Percentiles rank a stretch among this genome's conserved stretches.
phyloP scores from a whole-genome alignment of 768 basidiomycete species.

The Boletus sp. region DNA sequence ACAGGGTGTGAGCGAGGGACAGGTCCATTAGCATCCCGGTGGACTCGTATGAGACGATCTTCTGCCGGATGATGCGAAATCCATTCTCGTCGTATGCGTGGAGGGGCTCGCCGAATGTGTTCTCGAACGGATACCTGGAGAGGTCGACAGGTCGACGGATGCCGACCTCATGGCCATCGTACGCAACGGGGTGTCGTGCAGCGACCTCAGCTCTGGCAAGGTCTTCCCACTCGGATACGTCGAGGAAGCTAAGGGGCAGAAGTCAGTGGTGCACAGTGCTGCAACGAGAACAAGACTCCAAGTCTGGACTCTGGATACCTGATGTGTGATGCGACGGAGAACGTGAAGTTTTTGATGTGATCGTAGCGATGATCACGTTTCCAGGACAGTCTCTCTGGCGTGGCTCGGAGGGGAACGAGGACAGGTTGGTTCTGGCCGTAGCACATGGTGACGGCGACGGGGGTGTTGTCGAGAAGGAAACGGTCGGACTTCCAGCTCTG shows the following conservation, averaged over 20 bases:
- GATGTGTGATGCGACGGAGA: background rate
- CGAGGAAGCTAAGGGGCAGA: background rate
- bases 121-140: background rate
- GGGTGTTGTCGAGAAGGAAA: too few species aligned
- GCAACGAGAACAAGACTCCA: too few species aligned
- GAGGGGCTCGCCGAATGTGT: fast-evolving
- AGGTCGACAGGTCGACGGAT: background rate
- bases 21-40: background rate
- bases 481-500: too few species aligned
- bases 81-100: background rate
- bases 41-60: background rate
- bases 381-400: background rate
- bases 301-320: too few species aligned
- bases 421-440: too few species aligned
- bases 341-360: background rate
- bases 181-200: background rate
- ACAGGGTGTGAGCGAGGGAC: background rate
- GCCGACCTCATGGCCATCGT: background rate
- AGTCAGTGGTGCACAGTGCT: too few species aligned
- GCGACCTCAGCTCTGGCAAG: background rate
- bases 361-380: background rate
- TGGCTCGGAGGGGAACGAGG: too few species aligned
- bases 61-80: background rate
- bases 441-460: too few species aligned
- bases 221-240: background rate